Base-by-base conservation (phyloP, 148 eudicot genomes). In the Heliamphora exappendiculata region DNA sequence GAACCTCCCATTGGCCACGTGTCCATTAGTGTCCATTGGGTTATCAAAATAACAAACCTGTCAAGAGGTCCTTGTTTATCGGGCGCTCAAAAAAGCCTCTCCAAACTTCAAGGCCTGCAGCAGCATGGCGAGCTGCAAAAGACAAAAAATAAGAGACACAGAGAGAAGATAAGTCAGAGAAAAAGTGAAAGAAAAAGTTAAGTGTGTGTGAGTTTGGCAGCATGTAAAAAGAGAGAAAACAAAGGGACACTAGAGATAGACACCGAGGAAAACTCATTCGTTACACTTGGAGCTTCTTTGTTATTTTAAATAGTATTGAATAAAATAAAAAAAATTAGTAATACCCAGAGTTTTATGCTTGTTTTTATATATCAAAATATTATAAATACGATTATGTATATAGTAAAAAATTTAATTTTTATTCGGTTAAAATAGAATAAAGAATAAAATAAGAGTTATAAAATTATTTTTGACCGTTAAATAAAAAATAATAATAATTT, bases 91-190 rank as follows among this genome's bases (percentile, higher is more conserved):
- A 67, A 34, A 22, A 44, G 31, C 29, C 47, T 7, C 42, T 41
- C 44, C 80, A 45, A 70, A 42, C 75, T 69, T 58, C 68, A 77
- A 77, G 2, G 80, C 74, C 14, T 36, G 22, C 42, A 11, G 66
- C 33, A 22, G 59, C 67, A 58, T 57, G 76, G 76, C 9, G 26
- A 73, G 66, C 67, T 57, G 53, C 28, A 73, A 54, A 31, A 66
- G 29, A 11, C 24, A 2, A 41, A 8, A 7, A n/a, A 39, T n/a
- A 66, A 47, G 34, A 72, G 11, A 53, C 39, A 14, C 34, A 54
- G 75, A 45, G 49, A 53, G 66, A 58, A n/a, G 12, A 29, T 9
- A n/a, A 17, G 45, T 17, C 49, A 53, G 70, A 31, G 55, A 42
- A 65, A 78, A 51, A 60, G 68, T 59, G 41, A 74, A 29, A 29